Evolutionary conservation across 129 eudicot genomes (phyloP), one percentile per base, ranked within the genome.

Genomic region (Dittrichia graveolens): DNA sequence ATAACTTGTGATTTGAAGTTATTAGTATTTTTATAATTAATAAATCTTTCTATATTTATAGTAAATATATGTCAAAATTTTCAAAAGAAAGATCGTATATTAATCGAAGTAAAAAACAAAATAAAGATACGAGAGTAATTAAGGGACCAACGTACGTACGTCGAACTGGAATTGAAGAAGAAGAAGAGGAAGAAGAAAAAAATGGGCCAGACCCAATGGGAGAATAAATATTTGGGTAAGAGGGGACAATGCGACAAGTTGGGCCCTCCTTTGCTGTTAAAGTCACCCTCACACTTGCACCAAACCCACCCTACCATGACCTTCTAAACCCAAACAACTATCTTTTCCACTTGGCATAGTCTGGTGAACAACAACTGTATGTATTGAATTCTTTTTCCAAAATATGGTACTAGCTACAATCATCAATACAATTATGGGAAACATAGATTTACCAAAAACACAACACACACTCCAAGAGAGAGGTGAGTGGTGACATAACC

Each of bases 201-300:
- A 50, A 31, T 19, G 59, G 58, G 18, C 45, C 58, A 7, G 35
- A 35, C 45, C 66, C 8, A 67, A 34, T 47, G 46, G 72, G 59
- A 48, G 72, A 67, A 49, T 68, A 34, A 35, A 68, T 67, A 47
- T 48, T 35, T 37, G 59, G 16, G 5, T 49, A 34, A 34, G 44
- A 34, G 58, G 73, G 61, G 45, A 68, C 73, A 50, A 68, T 45
- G 45, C 49, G 73, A 68, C 73, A 68, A 12, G 5, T 13, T 50
- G 49, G 61, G 35, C 14, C 73, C 47, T 24, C 31, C 47, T 16
- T 13, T 47, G 72, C 31, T 38, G 15, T n/a, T 10, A 13, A 50
- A 14, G 35, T 67, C 61, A 24, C 31, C 31, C 31, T 24, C 31
- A 24, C 31, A 24, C 31, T 0, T 0, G 0, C 31, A 24, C 31